A percentile compares a stretch with the other conserved stretches of the same genome.
phyloP scores from a whole-genome alignment of 257 asterid genomes.

The Primulina eburnea region DNA sequence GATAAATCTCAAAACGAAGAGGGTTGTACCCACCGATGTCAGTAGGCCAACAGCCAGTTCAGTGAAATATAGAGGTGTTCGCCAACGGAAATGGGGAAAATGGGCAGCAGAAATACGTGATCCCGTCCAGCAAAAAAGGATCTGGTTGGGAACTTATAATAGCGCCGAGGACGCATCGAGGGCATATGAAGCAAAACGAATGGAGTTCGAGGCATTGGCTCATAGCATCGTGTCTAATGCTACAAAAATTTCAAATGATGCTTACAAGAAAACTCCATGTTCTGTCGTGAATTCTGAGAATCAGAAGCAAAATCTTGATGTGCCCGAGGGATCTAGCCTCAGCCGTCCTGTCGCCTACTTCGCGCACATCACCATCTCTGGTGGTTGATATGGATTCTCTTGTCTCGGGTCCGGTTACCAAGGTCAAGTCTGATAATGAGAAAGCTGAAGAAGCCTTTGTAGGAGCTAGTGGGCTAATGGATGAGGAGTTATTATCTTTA shows the following conservation, averaged over 20 bases:
- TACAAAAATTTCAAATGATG: constrained; percentile 20
- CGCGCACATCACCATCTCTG: constrained; percentile 32
- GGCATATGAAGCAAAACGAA: constrained; percentile 38
- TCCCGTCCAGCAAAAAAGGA: constrained; percentile 38
- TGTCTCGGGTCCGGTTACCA: constrained; percentile 20
- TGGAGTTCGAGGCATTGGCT: constrained; percentile 35
- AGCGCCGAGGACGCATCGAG: constrained; percentile 46
- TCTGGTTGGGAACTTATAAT: constrained; percentile 54
- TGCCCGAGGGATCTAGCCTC: constrained; percentile 28
- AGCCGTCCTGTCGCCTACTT: constrained; percentile 33
- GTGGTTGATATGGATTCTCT: constrained; percentile 35
- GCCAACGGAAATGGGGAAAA: constrained; percentile 62
- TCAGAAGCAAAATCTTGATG: constrained; percentile 6
- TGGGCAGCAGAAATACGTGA: constrained; percentile 68
- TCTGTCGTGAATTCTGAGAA: background rate
- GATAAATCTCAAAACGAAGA: constrained; percentile 20
- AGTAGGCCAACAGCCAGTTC: background rate
- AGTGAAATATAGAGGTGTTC: constrained; percentile 34
- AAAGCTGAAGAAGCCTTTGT: background rate
- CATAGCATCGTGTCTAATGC: background rate
- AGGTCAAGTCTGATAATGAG: background rate
- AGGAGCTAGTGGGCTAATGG: constrained; percentile 28
- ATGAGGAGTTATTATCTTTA: constrained; percentile 19
- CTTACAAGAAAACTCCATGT: background rate
- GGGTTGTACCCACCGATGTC: constrained; percentile 23